These are phyloP conservation scores for Vigna reflexopilosa DNA, from an alignment of 306 rosid genomes.

Conservation along the genomic window DNA sequence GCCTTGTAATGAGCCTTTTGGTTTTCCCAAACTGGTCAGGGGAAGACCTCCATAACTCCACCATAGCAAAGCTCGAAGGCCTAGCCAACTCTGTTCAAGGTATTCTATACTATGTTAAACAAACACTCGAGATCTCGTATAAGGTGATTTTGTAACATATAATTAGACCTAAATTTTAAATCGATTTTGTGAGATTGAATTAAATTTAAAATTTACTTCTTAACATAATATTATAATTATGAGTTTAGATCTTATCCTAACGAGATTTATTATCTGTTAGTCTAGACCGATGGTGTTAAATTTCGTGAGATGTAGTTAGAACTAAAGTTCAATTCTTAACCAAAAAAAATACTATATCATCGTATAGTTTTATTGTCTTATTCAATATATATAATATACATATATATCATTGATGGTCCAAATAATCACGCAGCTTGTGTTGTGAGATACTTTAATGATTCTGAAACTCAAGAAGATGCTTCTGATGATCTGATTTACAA, in stretches of 20 bases:
- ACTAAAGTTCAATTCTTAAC: too few relatives aligned
- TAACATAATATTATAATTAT: too few relatives aligned
- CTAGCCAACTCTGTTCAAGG: slow-evolving; percentile 89
- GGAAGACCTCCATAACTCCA: slow-evolving; percentile 78
- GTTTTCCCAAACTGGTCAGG: slow-evolving; percentile 96
- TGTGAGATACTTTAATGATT: slow-evolving; percentile 63
- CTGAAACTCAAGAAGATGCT: slow-evolving; percentile 43
- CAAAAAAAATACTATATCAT: not conserved
- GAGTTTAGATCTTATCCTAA: accelerated
- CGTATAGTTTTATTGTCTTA: not conserved
- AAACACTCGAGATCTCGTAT: not conserved
- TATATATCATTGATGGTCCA: slow-evolving; percentile 30
- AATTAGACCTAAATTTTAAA: too few relatives aligned
- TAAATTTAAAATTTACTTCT: too few relatives aligned
- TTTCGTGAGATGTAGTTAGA: too few relatives aligned
- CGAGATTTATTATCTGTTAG: too few relatives aligned
- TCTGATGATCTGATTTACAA: slow-evolving; percentile 65
- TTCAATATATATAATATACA: not conserved
- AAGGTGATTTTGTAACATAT: too few relatives aligned
- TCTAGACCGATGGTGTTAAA: accelerated
- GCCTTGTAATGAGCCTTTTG: slow-evolving; percentile 78
- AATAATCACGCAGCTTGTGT: slow-evolving; percentile 74
- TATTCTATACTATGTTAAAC: not conserved
- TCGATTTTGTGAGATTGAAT: too few relatives aligned
- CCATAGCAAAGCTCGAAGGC: slow-evolving; percentile 78